Evolutionary conservation across 208 protist species (phyloP).

Genomic region (Borovskyia barvae): DNA sequence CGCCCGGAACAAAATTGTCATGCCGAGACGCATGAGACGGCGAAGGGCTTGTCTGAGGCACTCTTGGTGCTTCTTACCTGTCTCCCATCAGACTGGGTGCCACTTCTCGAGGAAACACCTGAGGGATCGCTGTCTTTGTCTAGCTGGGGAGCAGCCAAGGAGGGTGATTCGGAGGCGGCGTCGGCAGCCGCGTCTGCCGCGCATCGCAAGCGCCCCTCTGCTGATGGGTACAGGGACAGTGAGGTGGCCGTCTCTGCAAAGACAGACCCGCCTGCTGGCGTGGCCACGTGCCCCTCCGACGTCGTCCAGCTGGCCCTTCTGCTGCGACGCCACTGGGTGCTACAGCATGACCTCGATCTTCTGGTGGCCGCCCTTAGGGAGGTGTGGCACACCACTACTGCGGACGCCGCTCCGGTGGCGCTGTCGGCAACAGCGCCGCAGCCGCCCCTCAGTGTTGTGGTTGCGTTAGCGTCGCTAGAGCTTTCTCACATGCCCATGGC

Average conservation of each 20-base stretch:
- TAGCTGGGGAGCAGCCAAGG: too few relatives aligned
- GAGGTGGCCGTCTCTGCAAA: not conserved
- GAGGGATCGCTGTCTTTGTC: not conserved
- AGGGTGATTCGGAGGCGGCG: too few relatives aligned
- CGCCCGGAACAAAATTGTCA: not conserved
- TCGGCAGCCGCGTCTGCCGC: too few relatives aligned
- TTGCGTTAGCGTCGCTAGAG: conserved; percentile 5
- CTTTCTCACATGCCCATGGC: not conserved
- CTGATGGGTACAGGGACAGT: too few relatives aligned
- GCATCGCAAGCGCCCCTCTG: too few relatives aligned
- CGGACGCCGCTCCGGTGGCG: not conserved
- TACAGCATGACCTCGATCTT: conserved; percentile 17
- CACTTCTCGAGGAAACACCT: not conserved
- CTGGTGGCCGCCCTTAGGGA: conserved; percentile 3
- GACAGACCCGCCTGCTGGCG: not conserved
- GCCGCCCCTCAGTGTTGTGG: conserved; percentile 1
- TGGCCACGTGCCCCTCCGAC: conserved; percentile 5
- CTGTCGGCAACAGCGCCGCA: not conserved
- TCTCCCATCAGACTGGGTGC: conserved; percentile 4
- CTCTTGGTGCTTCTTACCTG: not conserved
- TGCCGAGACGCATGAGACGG: not conserved
- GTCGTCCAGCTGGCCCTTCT: conserved; percentile 23
- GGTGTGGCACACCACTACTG: not conserved
- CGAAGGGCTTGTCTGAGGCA: not conserved
- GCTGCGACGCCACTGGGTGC: conserved; percentile 15